Conservation (phyloP, 1,284 basidiomycete genomes). For the Hymenochaete sp. region DNA sequence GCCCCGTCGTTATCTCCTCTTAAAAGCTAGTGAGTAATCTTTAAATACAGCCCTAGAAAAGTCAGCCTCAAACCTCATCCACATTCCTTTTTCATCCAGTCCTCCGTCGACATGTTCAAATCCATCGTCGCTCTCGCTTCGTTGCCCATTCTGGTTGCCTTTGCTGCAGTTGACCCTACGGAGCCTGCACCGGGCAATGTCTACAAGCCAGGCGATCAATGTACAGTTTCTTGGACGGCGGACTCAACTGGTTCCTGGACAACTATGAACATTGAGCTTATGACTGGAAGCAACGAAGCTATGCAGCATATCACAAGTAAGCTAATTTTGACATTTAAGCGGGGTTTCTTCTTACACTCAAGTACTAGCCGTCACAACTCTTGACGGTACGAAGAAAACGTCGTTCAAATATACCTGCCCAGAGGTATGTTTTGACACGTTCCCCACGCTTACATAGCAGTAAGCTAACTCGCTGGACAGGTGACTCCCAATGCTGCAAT, state of each 20-base stretch:
- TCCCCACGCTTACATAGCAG: conserved; percentile 5
- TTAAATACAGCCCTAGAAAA: no score
- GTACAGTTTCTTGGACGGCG: conserved; percentile 45
- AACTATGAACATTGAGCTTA: conserved; percentile 63
- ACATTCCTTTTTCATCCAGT: conserved; percentile 10
- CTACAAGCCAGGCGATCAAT: conserved; percentile 48
- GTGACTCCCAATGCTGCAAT: conserved; percentile 64
- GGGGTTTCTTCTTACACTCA: background rate
- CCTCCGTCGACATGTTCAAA: conserved; percentile 32
- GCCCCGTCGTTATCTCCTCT: background rate
- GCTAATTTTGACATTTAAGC: conserved; percentile 23
- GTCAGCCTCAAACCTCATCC: background rate
- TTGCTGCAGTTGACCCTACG: conserved; percentile 46
- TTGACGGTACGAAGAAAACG: conserved; percentile 47
- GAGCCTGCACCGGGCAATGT: conserved; percentile 45
- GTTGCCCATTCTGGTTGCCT: conserved; percentile 30
- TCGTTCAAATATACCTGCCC: conserved; percentile 61
- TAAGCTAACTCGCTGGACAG: conserved; percentile 24
- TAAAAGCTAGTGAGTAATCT: no score
- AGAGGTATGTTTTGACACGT: conserved; percentile 31
- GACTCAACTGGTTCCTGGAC: conserved; percentile 55
- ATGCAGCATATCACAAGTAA: conserved; percentile 66
- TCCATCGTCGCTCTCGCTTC: conserved; percentile 33
- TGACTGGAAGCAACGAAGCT: conserved; percentile 64
- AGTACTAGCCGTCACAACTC: conserved; percentile 45